A percentile compares a stretch with the other conserved stretches of the same genome.
Evolutionary conservation across 352 stramenopile species (phyloP).

Genomic region (Phytophthora nicotianae): DNA sequence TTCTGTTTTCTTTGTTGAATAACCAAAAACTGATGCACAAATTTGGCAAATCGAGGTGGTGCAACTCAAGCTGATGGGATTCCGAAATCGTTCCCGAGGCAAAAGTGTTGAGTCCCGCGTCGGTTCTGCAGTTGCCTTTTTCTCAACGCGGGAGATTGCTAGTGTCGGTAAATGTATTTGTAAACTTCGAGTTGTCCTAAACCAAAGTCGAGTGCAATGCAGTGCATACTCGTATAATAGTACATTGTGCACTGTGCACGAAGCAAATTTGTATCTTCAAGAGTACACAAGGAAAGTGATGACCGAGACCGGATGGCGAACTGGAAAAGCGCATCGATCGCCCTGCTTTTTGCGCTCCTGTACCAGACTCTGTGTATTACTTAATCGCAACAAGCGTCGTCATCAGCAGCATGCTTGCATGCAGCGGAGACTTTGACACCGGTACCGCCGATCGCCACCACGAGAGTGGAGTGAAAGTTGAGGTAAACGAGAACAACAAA

Average conservation of each 20-base stretch:
- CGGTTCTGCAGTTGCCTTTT: conserved; percentile 8
- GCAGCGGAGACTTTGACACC: conserved; percentile 11
- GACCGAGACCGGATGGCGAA: conserved; percentile 23
- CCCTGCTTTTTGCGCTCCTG: neutral
- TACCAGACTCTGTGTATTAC: conserved; percentile 20
- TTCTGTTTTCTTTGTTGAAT: neutral
- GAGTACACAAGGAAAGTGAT: conserved; percentile 22
- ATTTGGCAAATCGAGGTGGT: conserved; percentile 1
- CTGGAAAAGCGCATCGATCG: conserved; percentile 16
- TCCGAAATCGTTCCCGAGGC: conserved; percentile 24
- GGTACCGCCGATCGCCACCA: conserved; percentile 20
- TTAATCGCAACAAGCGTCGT: conserved; percentile 21
- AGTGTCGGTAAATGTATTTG: neutral
- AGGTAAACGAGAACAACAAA: neutral
- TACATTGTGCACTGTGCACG: too few species aligned
- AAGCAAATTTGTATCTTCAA: neutral
- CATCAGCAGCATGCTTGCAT: conserved; percentile 35
- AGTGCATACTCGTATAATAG: too few species aligned
- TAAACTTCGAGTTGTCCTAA: neutral
- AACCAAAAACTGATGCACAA: conserved; percentile 4
- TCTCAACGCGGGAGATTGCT: conserved; percentile 8
- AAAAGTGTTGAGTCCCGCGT: conserved; percentile 9
- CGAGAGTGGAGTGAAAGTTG: conserved; percentile 4
- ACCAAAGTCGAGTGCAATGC: neutral
- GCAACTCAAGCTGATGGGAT: conserved; percentile 9